A percentile compares a stretch with the other conserved stretches of the same genome.
phyloP scores from a whole-genome alignment of 2,329 filamentous ascomycete species.

The Madurella mycetomatis region DNA sequence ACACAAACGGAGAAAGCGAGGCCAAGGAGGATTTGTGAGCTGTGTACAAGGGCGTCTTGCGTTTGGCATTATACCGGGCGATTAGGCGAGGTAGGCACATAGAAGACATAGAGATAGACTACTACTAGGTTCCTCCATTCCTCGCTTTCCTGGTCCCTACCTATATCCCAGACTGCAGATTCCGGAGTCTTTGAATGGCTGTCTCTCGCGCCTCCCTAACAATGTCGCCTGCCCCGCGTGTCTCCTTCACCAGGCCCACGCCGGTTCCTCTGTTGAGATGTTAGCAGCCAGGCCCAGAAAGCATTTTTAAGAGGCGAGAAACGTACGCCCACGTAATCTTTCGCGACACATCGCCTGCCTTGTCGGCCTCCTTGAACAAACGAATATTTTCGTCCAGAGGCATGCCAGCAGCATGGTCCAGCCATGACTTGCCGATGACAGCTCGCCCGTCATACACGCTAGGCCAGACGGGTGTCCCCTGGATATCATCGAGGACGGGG shows the following conservation, averaged over 20 bases:
- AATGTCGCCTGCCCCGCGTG: constrained; percentile 39
- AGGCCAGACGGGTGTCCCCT: constrained; percentile 38
- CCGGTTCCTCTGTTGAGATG: constrained; percentile 35
- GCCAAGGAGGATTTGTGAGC: constrained; percentile 11
- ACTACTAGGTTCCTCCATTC: not conserved
- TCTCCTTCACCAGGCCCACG: constrained; percentile 42
- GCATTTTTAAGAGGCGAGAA: not conserved
- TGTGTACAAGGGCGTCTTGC: not conserved
- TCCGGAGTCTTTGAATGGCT: constrained; percentile 33
- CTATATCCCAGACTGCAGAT: constrained; percentile 20
- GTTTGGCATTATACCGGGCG: not conserved
- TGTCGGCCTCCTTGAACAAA: constrained; percentile 36
- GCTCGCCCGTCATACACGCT: constrained; percentile 42
- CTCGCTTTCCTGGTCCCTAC: not conserved
- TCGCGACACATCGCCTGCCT: constrained; percentile 32
- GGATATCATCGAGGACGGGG: constrained; percentile 41
- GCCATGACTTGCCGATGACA: constrained; percentile 37
- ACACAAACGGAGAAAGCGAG: not conserved
- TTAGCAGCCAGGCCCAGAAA: not conserved
- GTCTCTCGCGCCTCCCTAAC: constrained; percentile 39
- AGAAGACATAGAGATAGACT: not conserved
- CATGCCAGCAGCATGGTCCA: constrained; percentile 37
- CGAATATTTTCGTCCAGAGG: constrained; percentile 40
- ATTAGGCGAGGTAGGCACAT: not conserved
- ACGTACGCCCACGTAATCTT: constrained; percentile 35